phyloP scores from a whole-genome alignment of 108 stramenopile species.

The Pseudonitzschia multistriata region DNA sequence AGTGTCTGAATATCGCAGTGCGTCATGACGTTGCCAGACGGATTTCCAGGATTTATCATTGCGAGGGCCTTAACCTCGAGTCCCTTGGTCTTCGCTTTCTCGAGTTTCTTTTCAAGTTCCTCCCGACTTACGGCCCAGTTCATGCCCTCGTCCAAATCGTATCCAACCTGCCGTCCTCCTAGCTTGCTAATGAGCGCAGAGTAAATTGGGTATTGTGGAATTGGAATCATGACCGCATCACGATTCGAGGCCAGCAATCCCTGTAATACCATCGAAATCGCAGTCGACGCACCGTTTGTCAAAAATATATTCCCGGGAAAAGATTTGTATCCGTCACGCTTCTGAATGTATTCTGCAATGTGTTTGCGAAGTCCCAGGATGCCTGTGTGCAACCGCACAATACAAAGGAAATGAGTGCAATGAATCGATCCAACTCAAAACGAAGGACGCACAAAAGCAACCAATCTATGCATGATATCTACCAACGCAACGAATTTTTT shows the following conservation, averaged over 20 bases:
- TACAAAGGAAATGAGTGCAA: background rate
- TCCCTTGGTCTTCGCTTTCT: constrained; percentile 56
- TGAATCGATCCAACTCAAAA: background rate
- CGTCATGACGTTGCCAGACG: constrained; percentile 87
- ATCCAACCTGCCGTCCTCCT: constrained; percentile 84
- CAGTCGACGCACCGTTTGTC: constrained; percentile 90
- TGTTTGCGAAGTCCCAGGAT: constrained; percentile 67
- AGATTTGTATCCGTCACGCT: constrained; percentile 72
- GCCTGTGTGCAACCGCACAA: constrained; percentile 20
- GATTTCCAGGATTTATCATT: constrained; percentile 96
- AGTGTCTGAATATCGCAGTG: constrained; percentile 78
- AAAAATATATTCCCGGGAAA: constrained; percentile 85
- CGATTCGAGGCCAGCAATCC: constrained; percentile 70
- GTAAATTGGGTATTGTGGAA: constrained; percentile 97
- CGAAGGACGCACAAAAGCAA: background rate
- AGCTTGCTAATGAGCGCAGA: constrained; percentile 68
- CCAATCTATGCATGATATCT: background rate
- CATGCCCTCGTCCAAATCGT: constrained; percentile 78
- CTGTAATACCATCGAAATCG: constrained; percentile 75
- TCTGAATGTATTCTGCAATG: constrained; percentile 68
- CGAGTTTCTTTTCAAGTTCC: constrained; percentile 61
- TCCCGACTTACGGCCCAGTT: constrained; percentile 81
- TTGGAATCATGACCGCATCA: constrained; percentile 91
- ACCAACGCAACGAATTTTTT: too few species aligned
- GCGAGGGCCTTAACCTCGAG: constrained; percentile 79